Conservation (phyloP, 176 grass and related monocot genomes). For the Bonia amplexicaulis region DNA sequence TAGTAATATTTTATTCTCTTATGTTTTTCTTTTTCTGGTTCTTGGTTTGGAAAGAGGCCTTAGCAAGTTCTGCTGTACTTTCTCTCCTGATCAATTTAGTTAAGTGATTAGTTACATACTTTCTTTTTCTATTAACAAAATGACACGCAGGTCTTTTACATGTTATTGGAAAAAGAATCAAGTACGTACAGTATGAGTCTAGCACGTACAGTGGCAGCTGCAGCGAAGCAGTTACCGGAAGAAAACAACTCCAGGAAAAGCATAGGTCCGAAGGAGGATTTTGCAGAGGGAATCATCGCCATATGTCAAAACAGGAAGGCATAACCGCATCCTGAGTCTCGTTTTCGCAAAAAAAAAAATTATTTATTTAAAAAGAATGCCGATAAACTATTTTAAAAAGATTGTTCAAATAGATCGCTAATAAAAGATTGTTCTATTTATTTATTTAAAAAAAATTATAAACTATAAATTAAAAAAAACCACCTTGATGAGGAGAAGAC, state of each 20-base stretch:
- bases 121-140: too few species aligned
- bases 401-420: rapidly evolving
- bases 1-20: too few species aligned
- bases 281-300: background rate
- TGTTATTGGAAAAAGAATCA: background rate
- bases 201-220: background rate
- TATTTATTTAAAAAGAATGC: too few species aligned
- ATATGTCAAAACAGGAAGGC: background rate
- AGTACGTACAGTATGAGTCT: background rate
- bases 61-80: too few species aligned
- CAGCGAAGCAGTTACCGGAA: background rate
- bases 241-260: too few species aligned
- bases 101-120: too few species aligned
- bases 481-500: background rate
- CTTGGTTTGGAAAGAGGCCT: too few species aligned
- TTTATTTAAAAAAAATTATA: too few species aligned
- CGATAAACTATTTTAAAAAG: rapidly evolving
- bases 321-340: background rate
- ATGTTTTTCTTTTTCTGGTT: too few species aligned
- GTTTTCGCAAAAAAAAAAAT: background rate
- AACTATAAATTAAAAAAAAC: too few species aligned
- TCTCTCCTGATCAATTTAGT: too few species aligned
- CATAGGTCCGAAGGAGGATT: background rate
- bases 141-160: too few species aligned
- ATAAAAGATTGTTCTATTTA: rapidly evolving